These are phyloP conservation scores for Cynanchum wilfordii DNA, from an alignment of 257 asterid genomes.

Conservation along the genomic window DNA sequence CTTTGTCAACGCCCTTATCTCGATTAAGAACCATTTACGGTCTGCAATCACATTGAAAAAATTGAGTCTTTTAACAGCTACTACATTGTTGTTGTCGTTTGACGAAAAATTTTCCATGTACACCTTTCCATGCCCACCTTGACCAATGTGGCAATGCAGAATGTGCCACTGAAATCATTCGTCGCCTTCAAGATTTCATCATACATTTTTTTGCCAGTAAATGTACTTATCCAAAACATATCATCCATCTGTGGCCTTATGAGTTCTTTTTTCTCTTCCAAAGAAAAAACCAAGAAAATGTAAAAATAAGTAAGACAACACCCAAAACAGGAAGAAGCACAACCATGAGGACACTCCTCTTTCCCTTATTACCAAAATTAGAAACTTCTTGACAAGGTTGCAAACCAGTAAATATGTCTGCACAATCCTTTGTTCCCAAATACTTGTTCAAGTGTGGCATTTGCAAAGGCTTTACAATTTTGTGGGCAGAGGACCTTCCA, in stretches of 20 bases:
- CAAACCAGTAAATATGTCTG: constrained; percentile 28
- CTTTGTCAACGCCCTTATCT: constrained; percentile 15
- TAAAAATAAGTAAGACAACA: constrained; percentile 14
- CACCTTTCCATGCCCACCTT: constrained; percentile 36
- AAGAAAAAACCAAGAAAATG: constrained; percentile 9
- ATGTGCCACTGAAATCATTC: constrained; percentile 16
- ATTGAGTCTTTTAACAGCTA: constrained; percentile 16
- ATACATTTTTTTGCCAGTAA: constrained; percentile 26
- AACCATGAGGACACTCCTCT: neutral
- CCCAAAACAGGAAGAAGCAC: constrained; percentile 15
- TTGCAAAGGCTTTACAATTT: constrained; percentile 21
- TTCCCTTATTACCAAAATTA: neutral
- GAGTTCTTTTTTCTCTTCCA: neutral
- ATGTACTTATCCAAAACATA: constrained; percentile 19
- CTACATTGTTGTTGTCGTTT: neutral
- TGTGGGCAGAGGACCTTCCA: constrained; percentile 39
- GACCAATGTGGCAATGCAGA: constrained; percentile 34
- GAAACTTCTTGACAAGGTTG: constrained; percentile 20
- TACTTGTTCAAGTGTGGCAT: constrained; percentile 20
- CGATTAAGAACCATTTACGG: constrained; percentile 20
- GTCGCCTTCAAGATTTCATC: constrained; percentile 29
- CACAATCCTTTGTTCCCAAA: constrained; percentile 31
- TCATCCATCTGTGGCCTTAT: neutral
- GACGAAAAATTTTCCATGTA: constrained; percentile 22
- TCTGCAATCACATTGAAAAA: constrained; percentile 1